A percentile compares a stretch with the other conserved stretches of the same genome.
These are phyloP conservation scores for Pythium brachiatum DNA, from an alignment of 352 stramenopile species.

Conservation along the genomic window DNA sequence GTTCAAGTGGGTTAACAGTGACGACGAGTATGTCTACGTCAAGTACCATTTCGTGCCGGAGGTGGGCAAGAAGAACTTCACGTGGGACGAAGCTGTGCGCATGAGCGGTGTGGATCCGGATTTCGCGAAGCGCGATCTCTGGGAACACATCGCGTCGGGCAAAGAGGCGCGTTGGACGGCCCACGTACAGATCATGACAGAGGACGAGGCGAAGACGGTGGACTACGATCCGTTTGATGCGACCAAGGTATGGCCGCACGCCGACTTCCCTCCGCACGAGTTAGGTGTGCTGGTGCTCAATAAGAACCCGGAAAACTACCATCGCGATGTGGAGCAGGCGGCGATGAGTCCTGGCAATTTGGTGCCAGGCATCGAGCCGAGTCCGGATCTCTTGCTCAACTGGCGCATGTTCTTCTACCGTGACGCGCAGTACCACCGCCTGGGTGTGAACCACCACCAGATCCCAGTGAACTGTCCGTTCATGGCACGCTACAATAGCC, in stretches of 20 bases:
- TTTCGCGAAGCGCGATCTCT: conserved; percentile 90
- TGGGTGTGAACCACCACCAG: conserved; percentile 89
- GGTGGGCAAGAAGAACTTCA: conserved; percentile 87
- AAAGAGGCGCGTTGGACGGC: conserved; percentile 87
- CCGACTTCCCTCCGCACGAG: conserved; percentile 81
- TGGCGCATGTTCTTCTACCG: conserved; percentile 87
- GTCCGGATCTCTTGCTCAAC: conserved; percentile 34
- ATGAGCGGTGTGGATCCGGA: conserved; percentile 80
- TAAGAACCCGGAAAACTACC: conserved; percentile 92
- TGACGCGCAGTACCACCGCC: conserved; percentile 83
- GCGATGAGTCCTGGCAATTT: conserved; percentile 91
- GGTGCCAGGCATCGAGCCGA: conserved; percentile 90
- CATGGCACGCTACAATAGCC: conserved; percentile 30
- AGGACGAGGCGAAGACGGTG: conserved; percentile 51
- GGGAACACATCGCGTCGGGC: conserved; percentile 83
- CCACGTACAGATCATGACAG: conserved; percentile 91
- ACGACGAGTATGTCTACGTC: conserved; percentile 77
- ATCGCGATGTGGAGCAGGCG: conserved; percentile 92
- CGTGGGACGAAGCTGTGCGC: conserved; percentile 66
- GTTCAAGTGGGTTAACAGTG: conserved; percentile 88
- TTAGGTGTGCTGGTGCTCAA: conserved; percentile 89
- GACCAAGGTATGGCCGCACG: conserved; percentile 92
- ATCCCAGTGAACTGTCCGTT: conserved; percentile 88
- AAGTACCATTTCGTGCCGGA: conserved; percentile 95
- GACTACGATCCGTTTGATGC: conserved; percentile 91